Base-by-base conservation (phyloP, 1,284 basidiomycete species). In the Baeospora myosura region DNA sequence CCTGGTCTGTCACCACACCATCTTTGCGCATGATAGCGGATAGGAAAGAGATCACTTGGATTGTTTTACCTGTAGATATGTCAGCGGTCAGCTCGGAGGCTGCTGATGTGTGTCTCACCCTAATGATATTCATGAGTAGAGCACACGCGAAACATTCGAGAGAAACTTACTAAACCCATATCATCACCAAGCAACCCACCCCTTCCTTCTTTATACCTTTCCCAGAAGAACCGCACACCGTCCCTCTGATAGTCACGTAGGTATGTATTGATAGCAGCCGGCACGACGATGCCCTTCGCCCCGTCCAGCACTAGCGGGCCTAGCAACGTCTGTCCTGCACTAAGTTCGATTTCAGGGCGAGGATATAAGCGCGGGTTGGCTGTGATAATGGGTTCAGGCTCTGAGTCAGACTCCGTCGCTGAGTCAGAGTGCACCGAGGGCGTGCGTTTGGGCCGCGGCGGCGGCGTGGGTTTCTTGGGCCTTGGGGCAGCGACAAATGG, bases 21-120 rank as follows among this genome's bases (percentile, higher is more conserved):
- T 66, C 60, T 61, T 92, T 92, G 47, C 67, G 62, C 88, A 92
- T 91, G 48, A 93, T 83, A 0, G 90, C 88, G 0, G 85, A 80
- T 2, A 93, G 69, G 52, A 93, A 91, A 0, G 84, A 74, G 28
- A 92, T 89, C 18, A 92, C 79, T 59, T 93, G 90, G n/a, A 91
- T 86, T 0, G 87, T 89, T 70, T 89, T 90, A 2, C 88, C 88
- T 70, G 40, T 20, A 26, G 3, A 33, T 17, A 6, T 11, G 44
- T 3, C 38, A 4, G 30, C 17, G 16, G 8, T 17, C 16, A 10
- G 7, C 32, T 17, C 8, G 16, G 17, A 34, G n/a, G n/a, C n/a
- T 10, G 32, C 10, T 7, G 32, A 34, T 7, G 17, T 17, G n/a
- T 8, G 17, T 34, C 32, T 10, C 17, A 34, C 32, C 32, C 32